Conservation (phyloP, 108 stramenopile genomes). For the Cyclotella cryptica region DNA sequence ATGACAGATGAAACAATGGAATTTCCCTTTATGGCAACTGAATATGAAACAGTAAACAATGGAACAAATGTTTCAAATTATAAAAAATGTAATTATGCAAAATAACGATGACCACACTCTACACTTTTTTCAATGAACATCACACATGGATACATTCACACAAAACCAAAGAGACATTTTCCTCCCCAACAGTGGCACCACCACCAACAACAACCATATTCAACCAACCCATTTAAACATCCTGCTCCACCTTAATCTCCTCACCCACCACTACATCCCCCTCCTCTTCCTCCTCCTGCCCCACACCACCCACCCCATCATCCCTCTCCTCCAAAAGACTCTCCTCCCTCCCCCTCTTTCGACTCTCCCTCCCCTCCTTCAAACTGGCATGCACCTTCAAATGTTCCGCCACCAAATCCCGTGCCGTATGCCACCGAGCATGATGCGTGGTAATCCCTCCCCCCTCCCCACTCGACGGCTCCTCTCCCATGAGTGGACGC, state of each 20-base stretch:
- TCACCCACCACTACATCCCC: neutral
- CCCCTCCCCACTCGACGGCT: neutral
- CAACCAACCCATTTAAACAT: no score
- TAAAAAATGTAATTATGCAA: no score
- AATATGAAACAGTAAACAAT: no score
- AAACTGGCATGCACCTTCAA: conserved; percentile 22
- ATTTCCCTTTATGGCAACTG: no score
- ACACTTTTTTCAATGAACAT: no score
- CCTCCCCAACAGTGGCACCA: no score
- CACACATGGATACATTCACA: no score
- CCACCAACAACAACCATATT: no score
- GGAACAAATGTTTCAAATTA: no score
- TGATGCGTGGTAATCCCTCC: conserved; percentile 22
- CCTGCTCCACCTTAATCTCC: neutral
- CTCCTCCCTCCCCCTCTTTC: conserved; percentile 21
- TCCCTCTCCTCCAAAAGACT: neutral
- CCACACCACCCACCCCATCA: neutral
- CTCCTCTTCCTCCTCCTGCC: neutral
- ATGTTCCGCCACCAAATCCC: conserved; percentile 31
- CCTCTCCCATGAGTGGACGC: conserved; percentile 30
- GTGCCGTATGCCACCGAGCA: conserved; percentile 31
- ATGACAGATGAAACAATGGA: no score
- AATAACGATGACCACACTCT: no score
- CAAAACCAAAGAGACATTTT: no score
- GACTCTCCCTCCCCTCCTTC: conserved; percentile 36